These are phyloP conservation scores for Rhytidiadelphus loreus DNA, from an alignment of 225 moss, liverwort and hornwort species.

Conservation along the genomic window DNA sequence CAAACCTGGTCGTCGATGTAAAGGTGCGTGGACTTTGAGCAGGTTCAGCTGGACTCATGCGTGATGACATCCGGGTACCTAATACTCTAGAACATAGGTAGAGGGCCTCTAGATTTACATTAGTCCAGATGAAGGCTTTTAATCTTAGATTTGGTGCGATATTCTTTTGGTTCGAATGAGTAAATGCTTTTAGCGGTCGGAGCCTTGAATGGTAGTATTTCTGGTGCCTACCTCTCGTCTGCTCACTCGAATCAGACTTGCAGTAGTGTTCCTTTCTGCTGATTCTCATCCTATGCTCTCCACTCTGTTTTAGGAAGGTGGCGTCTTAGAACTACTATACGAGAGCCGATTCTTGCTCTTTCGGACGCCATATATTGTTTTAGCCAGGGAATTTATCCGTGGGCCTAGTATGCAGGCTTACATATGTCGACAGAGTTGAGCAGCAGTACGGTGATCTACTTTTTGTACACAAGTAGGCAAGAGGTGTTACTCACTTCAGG, in stretches of 20 bases:
- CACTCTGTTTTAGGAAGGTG: conserved; percentile 18
- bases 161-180: conserved; percentile 32
- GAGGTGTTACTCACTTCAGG: conserved; percentile 3
- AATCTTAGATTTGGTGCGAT: background rate
- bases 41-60: conserved; percentile 6
- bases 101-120: background rate
- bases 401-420: conserved; percentile 9
- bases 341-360: conserved; percentile 25
- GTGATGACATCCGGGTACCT: conserved; percentile 4
- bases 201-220: background rate
- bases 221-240: conserved; percentile 1
- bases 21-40: conserved; percentile 1
- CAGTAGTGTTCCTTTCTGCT: conserved; percentile 2
- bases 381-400: conserved; percentile 4
- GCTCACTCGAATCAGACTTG: conserved; percentile 6
- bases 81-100: background rate
- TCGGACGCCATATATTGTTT: conserved; percentile 19
- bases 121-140: conserved; percentile 6
- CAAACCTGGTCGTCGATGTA: conserved; percentile 1
- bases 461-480: conserved; percentile 42
- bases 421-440: conserved; percentile 4
- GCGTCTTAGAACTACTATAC: conserved; percentile 3
- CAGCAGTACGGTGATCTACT: background rate
- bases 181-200: conserved; percentile 7
- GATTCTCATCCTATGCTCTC: background rate